Percentiles rank a stretch among this genome's conserved stretches.
These are phyloP conservation scores for Geosmithia morbida DNA, from an alignment of 2,329 filamentous ascomycete species.

Conservation along the genomic window DNA sequence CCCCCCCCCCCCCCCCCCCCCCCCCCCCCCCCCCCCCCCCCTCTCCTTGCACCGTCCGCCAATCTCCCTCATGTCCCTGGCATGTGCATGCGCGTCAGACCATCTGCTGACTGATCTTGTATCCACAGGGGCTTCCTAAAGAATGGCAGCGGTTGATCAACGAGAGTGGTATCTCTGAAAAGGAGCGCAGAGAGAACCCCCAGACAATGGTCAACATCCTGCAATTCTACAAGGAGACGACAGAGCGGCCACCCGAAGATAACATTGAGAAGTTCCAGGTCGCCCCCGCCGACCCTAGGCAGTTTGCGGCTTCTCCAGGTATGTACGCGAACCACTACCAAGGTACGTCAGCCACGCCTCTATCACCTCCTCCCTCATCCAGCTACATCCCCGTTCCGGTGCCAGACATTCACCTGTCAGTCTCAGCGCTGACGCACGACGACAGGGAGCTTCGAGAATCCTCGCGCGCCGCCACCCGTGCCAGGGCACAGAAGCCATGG, in stretches of 20 bases:
- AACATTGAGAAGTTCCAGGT: slow-evolving; percentile 95
- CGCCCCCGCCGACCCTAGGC: slow-evolving; percentile 32
- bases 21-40: slow-evolving; percentile 7
- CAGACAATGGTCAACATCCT: slow-evolving; percentile 94
- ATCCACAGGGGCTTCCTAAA: slow-evolving; percentile 71
- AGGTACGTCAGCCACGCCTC: slow-evolving; percentile 20
- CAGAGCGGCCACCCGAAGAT: slow-evolving; percentile 66
- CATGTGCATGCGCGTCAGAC: too few relatives aligned
- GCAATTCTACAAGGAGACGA: slow-evolving; percentile 92
- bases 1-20: slow-evolving; percentile 8
- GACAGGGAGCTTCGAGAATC: slow-evolving; percentile 86
- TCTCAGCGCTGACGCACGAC: neutral
- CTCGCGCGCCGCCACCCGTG: slow-evolving; percentile 80
- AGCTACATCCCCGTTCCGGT: neutral
- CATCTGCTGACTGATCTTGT: neutral
- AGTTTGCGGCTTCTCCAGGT: slow-evolving; percentile 33
- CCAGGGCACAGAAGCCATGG: slow-evolving; percentile 39
- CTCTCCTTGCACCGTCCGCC: neutral
- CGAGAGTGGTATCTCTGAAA: slow-evolving; percentile 90
- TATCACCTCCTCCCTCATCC: slow-evolving; percentile 18
- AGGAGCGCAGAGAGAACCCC: slow-evolving; percentile 89
- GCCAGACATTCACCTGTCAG: neutral
- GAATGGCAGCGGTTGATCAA: slow-evolving; percentile 96
- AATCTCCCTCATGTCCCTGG: too few relatives aligned
- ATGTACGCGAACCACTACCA: slow-evolving; percentile 38